Conservation (phyloP, 73 alveolate genomes). For the Paramecium tetraurelia region DNA sequence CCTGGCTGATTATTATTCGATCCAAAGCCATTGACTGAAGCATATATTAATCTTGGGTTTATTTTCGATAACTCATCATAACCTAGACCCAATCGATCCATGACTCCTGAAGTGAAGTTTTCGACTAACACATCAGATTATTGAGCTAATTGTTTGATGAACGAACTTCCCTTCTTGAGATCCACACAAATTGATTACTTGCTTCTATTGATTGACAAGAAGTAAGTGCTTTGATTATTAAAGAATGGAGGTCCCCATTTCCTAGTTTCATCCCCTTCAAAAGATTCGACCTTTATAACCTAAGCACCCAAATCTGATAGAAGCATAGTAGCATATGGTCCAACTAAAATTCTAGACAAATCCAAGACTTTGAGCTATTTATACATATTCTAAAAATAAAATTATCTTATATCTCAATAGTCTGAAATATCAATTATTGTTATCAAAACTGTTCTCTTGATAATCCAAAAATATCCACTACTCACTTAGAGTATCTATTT, state of each 20-base stretch:
- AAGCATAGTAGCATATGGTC: conserved; percentile 74
- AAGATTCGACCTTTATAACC: conserved; percentile 77
- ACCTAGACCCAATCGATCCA: conserved; percentile 61
- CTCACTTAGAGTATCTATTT: too few relatives aligned
- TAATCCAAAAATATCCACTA: too few relatives aligned
- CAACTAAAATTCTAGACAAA: conserved; percentile 76
- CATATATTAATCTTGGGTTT: conserved; percentile 73
- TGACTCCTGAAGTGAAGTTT: conserved; percentile 68
- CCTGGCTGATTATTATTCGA: conserved; percentile 71
- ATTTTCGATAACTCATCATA: conserved; percentile 64
- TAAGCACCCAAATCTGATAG: conserved; percentile 76
- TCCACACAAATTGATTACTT: conserved; percentile 76
- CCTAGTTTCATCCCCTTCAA: conserved; percentile 84
- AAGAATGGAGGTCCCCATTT: conserved; percentile 90
- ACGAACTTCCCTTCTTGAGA: conserved; percentile 64
- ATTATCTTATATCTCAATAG: neutral
- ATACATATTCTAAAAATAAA: neutral
- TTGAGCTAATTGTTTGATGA: conserved; percentile 63
- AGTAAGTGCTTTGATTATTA: conserved; percentile 69
- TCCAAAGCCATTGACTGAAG: conserved; percentile 83
- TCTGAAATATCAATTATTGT: too few relatives aligned
- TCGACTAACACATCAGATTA: conserved; percentile 69
- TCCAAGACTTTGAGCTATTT: conserved; percentile 66
- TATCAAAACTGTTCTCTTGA: too few relatives aligned
- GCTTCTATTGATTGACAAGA: conserved; percentile 73